Evolutionary conservation across 495 filamentous ascomycete genomes (phyloP).

Genomic region (Neurospora tetrasperma): DNA sequence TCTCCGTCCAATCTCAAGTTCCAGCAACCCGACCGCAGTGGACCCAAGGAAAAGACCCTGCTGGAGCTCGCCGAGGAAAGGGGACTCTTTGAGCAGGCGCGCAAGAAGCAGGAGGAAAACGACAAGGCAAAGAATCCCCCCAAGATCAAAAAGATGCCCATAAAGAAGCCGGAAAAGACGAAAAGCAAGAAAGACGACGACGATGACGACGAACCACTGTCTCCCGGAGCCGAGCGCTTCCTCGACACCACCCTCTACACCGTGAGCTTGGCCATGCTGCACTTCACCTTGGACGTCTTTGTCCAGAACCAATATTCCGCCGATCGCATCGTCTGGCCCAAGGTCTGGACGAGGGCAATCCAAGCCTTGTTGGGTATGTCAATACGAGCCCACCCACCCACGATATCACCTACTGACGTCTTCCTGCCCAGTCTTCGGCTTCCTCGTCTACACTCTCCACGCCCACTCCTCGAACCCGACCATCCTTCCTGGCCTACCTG

Average conservation of each 20-base stretch:
- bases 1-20: slow-evolving; percentile 43
- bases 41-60: slow-evolving; percentile 47
- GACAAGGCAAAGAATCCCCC: slow-evolving; percentile 21
- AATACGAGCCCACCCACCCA: background rate
- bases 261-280: slow-evolving; percentile 63
- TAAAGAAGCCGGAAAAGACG: slow-evolving; percentile 15
- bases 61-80: slow-evolving; percentile 53
- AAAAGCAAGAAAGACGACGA: slow-evolving; percentile 12
- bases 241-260: slow-evolving; percentile 58
- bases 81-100: slow-evolving; percentile 37
- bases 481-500: slow-evolving; percentile 29
- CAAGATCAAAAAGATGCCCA: slow-evolving; percentile 4
- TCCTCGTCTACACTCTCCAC: slow-evolving; percentile 52
- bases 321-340: slow-evolving; percentile 45
- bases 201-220: slow-evolving; percentile 16
- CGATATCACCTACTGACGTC: background rate
- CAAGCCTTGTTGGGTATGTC: slow-evolving; percentile 42
- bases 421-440: slow-evolving; percentile 43
- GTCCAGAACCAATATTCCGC: slow-evolving; percentile 83
- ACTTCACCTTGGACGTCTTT: slow-evolving; percentile 83
- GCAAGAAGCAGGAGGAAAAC: slow-evolving; percentile 16
- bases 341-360: slow-evolving; percentile 41
- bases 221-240: slow-evolving; percentile 38
- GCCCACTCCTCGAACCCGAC: slow-evolving; percentile 35
- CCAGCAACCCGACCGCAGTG: slow-evolving; percentile 46